Conservation (phyloP, 192 early-diverging fungal genomes). For the Funneliformis geosporum region DNA sequence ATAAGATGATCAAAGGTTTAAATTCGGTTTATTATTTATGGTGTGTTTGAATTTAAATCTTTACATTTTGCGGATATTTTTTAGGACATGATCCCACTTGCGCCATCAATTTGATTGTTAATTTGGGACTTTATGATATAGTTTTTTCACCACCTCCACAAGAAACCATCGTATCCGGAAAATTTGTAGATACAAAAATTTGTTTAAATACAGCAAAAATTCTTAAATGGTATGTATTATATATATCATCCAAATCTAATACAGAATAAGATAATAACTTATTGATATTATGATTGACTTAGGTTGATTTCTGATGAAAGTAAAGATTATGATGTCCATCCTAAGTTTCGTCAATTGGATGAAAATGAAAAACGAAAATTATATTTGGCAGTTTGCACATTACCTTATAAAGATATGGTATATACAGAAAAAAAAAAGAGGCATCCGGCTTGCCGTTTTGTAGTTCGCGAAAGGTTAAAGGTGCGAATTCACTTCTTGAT, state of each 20-base stretch:
- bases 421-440: slow-evolving; percentile 49
- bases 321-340: slow-evolving; percentile 29
- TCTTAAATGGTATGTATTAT: slow-evolving; percentile 47
- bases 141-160: slow-evolving; percentile 48
- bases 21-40: background rate
- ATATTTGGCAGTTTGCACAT: slow-evolving; percentile 58
- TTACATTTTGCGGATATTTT: background rate
- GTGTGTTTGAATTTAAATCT: background rate
- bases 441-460: slow-evolving; percentile 47
- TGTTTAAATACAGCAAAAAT: slow-evolving; percentile 44
- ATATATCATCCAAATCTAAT: background rate
- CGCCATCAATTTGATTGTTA: slow-evolving; percentile 42
- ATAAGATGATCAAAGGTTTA: slow-evolving; percentile 84
- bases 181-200: slow-evolving; percentile 30
- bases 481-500: slow-evolving; percentile 35
- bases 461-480: slow-evolving; percentile 66
- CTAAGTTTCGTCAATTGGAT: background rate
- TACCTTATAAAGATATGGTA: slow-evolving; percentile 52
- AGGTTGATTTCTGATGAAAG: slow-evolving; percentile 27
- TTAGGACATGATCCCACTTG: slow-evolving; percentile 39
- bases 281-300: slow-evolving; percentile 31
- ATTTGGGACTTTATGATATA: slow-evolving; percentile 46
- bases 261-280: slow-evolving; percentile 23
- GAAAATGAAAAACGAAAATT: slow-evolving; percentile 44
- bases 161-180: slow-evolving; percentile 35